Evolutionary conservation across 352 stramenopile genomes (phyloP), one percentile per base, ranked within the genome.

Genomic region (Globisporangium barbulae): DNA sequence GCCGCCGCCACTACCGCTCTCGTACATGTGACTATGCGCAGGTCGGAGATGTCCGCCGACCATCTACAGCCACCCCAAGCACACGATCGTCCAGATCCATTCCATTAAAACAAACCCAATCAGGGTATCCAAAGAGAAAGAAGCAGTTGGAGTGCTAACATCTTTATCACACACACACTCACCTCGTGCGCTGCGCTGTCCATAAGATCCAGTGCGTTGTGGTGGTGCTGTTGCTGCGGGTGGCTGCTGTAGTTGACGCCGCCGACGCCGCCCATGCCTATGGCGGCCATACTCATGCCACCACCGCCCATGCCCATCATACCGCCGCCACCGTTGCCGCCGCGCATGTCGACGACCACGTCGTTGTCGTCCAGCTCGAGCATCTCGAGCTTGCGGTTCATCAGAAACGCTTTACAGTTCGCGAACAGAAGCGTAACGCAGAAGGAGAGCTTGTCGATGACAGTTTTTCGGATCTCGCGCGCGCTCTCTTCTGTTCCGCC

Each of bases 351-450:
- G 19, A 64, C 69, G 59, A 76, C 66, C n/a, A 76, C 68, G 17
- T 75, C 72, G 45, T 42, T 72, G 17, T 80, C 75, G n/a, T 80
- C 72, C 5, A 83, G 52, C 48, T 62, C 70, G 22, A 83, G 47
- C 67, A 93, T 85, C 66, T 90, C 84, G 50, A 93, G 58, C 63
- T 86, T 89, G 59, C 83, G 81, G 67, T 83, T 91, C 82, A 91
- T 93, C 41, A 69, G 37, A 55, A 68, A 68, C 52, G 65, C 54
- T 60, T 45, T 45, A 21, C 30, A 12, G 52, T 56, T 56, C 28
- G 50, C 35, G 33, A 56, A 56, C 50, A 8, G 19, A 56, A 56
- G 50, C 31, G 52, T 58, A 58, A 58, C 52, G 52, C 37, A 58
- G 52, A 58, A 58, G 15, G 47, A 25, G 15, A 22, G 49, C 28